A percentile compares a stretch with the other conserved stretches of the same genome.
Evolutionary conservation across 495 filamentous ascomycete species (phyloP).

Genomic region (Penicillium lagena): DNA sequence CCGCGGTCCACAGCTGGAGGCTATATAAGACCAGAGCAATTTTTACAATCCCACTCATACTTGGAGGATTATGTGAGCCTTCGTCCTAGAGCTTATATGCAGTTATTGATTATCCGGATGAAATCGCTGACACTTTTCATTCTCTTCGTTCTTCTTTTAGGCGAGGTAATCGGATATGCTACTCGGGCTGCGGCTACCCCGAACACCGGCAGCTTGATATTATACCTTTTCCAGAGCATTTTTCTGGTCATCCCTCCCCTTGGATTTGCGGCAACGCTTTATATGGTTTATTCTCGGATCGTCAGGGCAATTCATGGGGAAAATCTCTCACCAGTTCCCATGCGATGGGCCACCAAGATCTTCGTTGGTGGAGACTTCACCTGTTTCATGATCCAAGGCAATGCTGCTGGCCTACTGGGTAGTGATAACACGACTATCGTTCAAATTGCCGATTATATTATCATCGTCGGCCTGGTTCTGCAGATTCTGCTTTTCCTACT

Average conservation of each 20-base stretch:
- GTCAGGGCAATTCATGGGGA: constrained; percentile 35
- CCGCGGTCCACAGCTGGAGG: too few species aligned
- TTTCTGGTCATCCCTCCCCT: constrained; percentile 25
- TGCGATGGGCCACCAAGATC: constrained; percentile 9
- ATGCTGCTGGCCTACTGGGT: too few species aligned
- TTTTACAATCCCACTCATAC: too few species aligned
- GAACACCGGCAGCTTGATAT: constrained; percentile 13
- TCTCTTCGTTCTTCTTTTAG: constrained; percentile 8
- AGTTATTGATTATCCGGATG: too few species aligned
- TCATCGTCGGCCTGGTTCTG: too few species aligned
- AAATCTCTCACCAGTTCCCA: constrained; percentile 2
- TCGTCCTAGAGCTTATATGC: too few species aligned
- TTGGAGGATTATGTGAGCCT: too few species aligned
- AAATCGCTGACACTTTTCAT: too few species aligned
- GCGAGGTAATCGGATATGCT: constrained; percentile 43
- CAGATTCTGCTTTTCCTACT: too few species aligned
- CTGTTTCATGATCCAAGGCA: constrained; percentile 13
- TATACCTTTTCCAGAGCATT: constrained; percentile 21
- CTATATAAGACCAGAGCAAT: too few species aligned
- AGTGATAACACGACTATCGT: too few species aligned
- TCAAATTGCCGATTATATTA: too few species aligned
- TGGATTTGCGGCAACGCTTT: constrained; percentile 44
- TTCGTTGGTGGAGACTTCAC: constrained; percentile 18
- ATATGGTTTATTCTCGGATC: constrained; percentile 45
- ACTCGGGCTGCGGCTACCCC: constrained; percentile 17